Conservation (phyloP, 1,284 basidiomycete species). For the Trametes polyzona region DNA sequence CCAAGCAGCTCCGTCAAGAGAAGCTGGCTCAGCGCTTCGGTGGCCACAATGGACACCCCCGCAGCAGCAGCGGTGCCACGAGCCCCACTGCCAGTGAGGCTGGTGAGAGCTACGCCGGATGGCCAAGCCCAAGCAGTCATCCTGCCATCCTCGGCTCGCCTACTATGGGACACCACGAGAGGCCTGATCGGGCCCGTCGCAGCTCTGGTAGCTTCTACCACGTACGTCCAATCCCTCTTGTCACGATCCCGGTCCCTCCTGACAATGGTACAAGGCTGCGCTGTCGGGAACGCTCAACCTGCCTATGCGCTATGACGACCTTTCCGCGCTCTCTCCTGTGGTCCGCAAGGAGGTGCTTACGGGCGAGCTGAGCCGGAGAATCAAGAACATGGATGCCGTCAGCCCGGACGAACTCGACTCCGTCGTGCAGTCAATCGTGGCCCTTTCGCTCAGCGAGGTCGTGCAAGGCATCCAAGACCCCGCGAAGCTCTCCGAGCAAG, state of each 20-base stretch:
- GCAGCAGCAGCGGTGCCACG: conserved; percentile 77
- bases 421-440: conserved; percentile 71
- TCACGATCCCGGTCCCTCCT: too few relatives aligned
- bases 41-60: conserved; percentile 74
- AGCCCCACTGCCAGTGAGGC: conserved; percentile 80
- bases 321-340: conserved; percentile 78
- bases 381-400: conserved; percentile 60
- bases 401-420: conserved; percentile 58
- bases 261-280: conserved; percentile 57
- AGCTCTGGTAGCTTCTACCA: conserved; percentile 85
- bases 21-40: conserved; percentile 82
- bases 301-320: conserved; percentile 81
- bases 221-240: conserved; percentile 48
- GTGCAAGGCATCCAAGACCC: conserved; percentile 76
- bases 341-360: conserved; percentile 84
- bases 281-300: conserved; percentile 76
- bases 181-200: conserved; percentile 66
- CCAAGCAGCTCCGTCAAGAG: conserved; percentile 86
- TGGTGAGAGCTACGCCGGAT: conserved; percentile 71
- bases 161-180: conserved; percentile 52
- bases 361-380: conserved; percentile 77
- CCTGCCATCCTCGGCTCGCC: conserved; percentile 58
- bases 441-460: conserved; percentile 73
- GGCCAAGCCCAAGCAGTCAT: conserved; percentile 70
- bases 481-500: conserved; percentile 63